These are phyloP conservation scores for Kalaharituber pfeilii DNA, from an alignment of 2,329 filamentous ascomycete species.

Conservation along the genomic window DNA sequence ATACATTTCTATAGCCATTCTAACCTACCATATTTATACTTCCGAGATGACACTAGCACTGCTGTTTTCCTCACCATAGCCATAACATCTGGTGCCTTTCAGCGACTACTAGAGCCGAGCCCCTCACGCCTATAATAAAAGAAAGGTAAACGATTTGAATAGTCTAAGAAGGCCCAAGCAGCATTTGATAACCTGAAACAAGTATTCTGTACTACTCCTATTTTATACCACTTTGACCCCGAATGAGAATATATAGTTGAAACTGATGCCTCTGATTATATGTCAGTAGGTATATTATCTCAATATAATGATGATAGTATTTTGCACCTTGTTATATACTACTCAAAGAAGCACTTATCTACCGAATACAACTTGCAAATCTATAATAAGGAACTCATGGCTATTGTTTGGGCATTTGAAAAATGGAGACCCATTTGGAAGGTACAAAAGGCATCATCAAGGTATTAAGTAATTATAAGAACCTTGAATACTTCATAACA, in stretches of 20 bases:
- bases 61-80: too few relatives aligned
- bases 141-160: too few relatives aligned
- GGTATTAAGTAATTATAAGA: constrained; percentile 16
- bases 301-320: not conserved
- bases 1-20: too few relatives aligned
- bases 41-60: too few relatives aligned
- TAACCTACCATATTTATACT: too few relatives aligned
- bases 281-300: not conserved
- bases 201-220: not conserved
- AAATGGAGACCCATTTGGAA: not conserved
- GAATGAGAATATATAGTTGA: too few relatives aligned
- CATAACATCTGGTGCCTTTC: too few relatives aligned
- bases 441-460: not conserved
- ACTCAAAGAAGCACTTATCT: not conserved
- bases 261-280: too few relatives aligned
- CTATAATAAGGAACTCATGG: not conserved
- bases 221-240: not conserved
- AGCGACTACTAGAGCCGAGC: too few relatives aligned
- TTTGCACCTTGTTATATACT: not conserved
- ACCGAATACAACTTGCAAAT: not conserved
- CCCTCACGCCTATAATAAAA: too few relatives aligned
- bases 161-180: too few relatives aligned
- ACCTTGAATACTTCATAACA: constrained; percentile 22
- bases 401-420: not conserved
- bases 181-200: not conserved